phyloP scores from a whole-genome alignment of 2,329 filamentous ascomycete genomes.

The Pseudogymnoascus destructans region DNA sequence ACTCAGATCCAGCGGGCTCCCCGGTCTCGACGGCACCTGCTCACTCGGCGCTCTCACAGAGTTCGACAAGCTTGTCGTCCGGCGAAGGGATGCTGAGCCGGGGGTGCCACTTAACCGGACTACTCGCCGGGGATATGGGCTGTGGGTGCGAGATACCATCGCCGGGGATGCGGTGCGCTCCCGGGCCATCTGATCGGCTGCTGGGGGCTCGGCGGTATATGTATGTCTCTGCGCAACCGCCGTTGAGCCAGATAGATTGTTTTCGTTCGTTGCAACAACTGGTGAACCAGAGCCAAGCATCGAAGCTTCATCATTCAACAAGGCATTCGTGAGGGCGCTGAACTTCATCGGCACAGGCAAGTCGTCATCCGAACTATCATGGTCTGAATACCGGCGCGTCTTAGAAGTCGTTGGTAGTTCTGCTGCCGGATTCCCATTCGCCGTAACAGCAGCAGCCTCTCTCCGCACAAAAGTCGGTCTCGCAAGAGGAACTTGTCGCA shows the following conservation, averaged over 20 bases:
- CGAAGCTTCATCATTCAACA: constrained; percentile 49
- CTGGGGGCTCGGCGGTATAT: background rate
- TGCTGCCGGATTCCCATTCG: background rate
- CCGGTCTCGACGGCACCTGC: background rate
- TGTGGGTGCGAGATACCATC: constrained; percentile 12
- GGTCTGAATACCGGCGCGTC: constrained; percentile 39
- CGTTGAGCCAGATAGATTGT: background rate
- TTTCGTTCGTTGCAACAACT: background rate
- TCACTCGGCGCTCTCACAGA: constrained; percentile 18
- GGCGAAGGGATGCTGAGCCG: constrained; percentile 19
- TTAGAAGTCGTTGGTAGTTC: constrained; percentile 13
- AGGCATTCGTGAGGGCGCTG: constrained; percentile 79
- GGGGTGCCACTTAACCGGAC: constrained; percentile 26
- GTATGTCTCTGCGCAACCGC: background rate
- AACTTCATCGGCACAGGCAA: constrained; percentile 85
- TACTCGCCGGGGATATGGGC: constrained; percentile 22
- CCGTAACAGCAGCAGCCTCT: constrained; percentile 12
- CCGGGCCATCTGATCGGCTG: background rate
- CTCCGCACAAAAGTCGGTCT: constrained; percentile 27
- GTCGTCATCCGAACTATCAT: constrained; percentile 91
- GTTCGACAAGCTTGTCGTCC: constrained; percentile 21
- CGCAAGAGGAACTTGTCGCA: constrained; percentile 35
- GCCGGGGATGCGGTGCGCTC: background rate
- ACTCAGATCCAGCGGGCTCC: constrained; percentile 22
- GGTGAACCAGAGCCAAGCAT: constrained; percentile 20